Evolutionary conservation across 1,284 basidiomycete species (phyloP).

Genomic region (Mrakiaceae sp.): DNA sequence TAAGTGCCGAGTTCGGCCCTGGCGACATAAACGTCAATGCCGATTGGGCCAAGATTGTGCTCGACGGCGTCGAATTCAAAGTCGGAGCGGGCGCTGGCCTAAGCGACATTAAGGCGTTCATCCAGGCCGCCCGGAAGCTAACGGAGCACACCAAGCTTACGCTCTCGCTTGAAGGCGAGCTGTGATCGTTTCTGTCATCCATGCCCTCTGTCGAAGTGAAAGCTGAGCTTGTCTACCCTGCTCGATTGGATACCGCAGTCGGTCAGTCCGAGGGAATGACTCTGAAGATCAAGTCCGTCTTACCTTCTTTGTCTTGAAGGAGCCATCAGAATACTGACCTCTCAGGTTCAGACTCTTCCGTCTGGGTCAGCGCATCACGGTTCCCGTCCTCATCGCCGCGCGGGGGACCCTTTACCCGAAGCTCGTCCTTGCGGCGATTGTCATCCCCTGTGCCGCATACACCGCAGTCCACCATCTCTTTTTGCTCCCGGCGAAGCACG

Average conservation of each 20-base stretch:
- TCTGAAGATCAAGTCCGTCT: background rate
- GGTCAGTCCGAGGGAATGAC: slow-evolving; percentile 23
- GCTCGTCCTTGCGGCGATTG: slow-evolving; percentile 38
- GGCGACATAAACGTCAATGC: slow-evolving; percentile 26
- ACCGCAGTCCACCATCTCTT: slow-evolving; percentile 47
- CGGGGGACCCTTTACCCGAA: slow-evolving; percentile 27
- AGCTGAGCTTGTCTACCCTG: slow-evolving; percentile 1
- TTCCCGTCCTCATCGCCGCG: slow-evolving; percentile 45
- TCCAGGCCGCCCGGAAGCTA: slow-evolving; percentile 29
- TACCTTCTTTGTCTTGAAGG: background rate
- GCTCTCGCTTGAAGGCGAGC: slow-evolving; percentile 25
- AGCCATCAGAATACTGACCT: background rate
- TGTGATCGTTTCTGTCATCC: background rate
- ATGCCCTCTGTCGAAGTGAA: background rate
- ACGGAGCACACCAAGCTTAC: slow-evolving; percentile 26
- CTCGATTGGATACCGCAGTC: slow-evolving; percentile 26
- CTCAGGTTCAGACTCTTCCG: slow-evolving; percentile 25
- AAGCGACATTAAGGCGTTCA: slow-evolving; percentile 25
- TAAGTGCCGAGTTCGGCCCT: slow-evolving; percentile 29
- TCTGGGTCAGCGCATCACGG: slow-evolving; percentile 44
- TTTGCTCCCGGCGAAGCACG: slow-evolving; percentile 45
- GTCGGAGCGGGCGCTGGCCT: slow-evolving; percentile 30
- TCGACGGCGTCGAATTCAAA: slow-evolving; percentile 38
- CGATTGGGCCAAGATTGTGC: slow-evolving; percentile 35
- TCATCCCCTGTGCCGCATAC: slow-evolving; percentile 45